A percentile compares a stretch with the other conserved stretches of the same genome.
Conservation (phyloP, 208 protist species). For the Vickermania spadyakhi region DNA sequence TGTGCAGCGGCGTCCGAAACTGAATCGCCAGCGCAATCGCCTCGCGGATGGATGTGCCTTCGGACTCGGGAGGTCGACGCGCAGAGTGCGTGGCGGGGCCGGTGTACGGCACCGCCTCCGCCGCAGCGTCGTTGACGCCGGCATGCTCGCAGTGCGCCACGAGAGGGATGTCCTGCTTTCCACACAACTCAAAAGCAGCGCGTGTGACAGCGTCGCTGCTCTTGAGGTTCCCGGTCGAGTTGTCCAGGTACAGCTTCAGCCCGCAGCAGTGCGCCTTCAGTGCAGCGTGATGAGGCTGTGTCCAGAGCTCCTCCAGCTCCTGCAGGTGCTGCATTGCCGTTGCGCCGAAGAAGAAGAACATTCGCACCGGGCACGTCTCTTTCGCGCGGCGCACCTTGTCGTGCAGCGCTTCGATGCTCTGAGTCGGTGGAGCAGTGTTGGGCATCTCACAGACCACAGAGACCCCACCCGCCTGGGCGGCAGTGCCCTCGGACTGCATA, state of each 20-base stretch:
- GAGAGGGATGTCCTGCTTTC: slow-evolving; percentile 51
- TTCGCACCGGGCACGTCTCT: slow-evolving; percentile 15
- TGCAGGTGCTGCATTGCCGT: slow-evolving; percentile 47
- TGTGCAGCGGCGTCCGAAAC: slow-evolving; percentile 72
- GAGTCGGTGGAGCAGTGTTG: slow-evolving; percentile 78
- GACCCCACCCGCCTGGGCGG: slow-evolving; percentile 89
- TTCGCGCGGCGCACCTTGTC: slow-evolving; percentile 58
- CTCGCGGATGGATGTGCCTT: slow-evolving; percentile 47
- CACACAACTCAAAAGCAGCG: slow-evolving; percentile 69
- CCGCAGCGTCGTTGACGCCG: slow-evolving; percentile 54
- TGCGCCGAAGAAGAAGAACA: slow-evolving; percentile 83
- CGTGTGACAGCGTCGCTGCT: slow-evolving; percentile 40
- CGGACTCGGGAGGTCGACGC: slow-evolving; percentile 62
- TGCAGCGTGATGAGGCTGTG: slow-evolving; percentile 26
- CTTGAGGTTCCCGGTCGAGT: slow-evolving; percentile 82
- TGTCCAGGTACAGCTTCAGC: slow-evolving; percentile 83
- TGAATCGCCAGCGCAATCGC: slow-evolving; percentile 56
- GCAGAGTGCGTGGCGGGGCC: slow-evolving; percentile 59
- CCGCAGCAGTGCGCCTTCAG: slow-evolving; percentile 58
- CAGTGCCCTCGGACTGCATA: slow-evolving; percentile 78
- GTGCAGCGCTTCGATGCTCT: slow-evolving; percentile 47
- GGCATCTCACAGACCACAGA: slow-evolving; percentile 80
- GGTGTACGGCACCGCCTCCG: slow-evolving; percentile 42
- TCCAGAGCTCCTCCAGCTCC: slow-evolving; percentile 70
- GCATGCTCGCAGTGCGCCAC: slow-evolving; percentile 88